Percentiles rank a stretch among this genome's conserved stretches.
Evolutionary conservation across 192 early-diverging fungal genomes (phyloP).

Genomic region (Backusella tuberculispora): DNA sequence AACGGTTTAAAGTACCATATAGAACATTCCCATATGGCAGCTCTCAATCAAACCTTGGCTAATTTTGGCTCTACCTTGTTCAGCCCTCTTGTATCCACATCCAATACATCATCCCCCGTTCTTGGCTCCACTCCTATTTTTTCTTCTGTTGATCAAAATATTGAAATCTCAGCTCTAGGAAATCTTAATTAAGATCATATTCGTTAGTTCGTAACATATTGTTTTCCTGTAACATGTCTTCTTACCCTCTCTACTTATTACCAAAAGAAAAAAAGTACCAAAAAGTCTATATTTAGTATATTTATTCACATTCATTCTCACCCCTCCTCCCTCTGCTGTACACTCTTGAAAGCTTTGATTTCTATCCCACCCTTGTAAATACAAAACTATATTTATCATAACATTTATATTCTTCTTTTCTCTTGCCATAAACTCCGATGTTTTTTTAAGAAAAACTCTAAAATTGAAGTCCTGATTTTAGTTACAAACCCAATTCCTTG

Average conservation of each 20-base stretch:
- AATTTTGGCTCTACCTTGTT: slow-evolving; percentile 34
- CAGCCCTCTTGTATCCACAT: not conserved
- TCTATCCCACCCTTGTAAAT: not conserved
- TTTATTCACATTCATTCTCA: not conserved
- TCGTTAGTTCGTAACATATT: not conserved
- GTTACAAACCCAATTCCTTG: no score
- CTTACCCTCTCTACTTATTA: no score
- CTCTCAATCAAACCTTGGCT: slow-evolving; percentile 38
- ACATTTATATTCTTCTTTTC: not conserved
- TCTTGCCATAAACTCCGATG: not conserved
- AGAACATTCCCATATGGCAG: slow-evolving; percentile 79
- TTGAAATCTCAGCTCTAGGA: not conserved
- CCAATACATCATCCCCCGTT: not conserved
- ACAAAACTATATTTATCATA: not conserved
- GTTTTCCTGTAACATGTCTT: not conserved
- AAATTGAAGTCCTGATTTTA: no score
- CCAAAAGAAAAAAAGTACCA: not conserved
- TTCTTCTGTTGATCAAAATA: not conserved
- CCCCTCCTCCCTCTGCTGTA: not conserved
- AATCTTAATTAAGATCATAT: not conserved
- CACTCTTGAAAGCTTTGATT: not conserved
- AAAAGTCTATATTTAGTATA: not conserved
- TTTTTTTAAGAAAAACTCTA: no score
- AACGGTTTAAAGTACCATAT: slow-evolving; percentile 96
- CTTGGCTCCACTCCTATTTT: not conserved